These are phyloP conservation scores for Picea glauca DNA, from an alignment of 75 land plant species.

Conservation along the genomic window DNA sequence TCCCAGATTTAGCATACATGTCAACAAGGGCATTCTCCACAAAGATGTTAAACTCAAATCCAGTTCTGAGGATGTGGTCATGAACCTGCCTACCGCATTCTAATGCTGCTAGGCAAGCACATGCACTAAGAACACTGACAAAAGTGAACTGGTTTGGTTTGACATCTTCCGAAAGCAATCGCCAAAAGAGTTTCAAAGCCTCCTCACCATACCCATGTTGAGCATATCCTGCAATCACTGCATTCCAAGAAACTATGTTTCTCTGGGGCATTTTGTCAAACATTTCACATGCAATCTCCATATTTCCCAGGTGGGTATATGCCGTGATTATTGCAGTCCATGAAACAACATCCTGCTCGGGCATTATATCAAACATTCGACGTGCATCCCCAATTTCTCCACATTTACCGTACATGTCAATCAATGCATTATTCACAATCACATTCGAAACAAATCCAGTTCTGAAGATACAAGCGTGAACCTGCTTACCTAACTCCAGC, in stretches of 20 bases:
- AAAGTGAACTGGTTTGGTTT: constrained; percentile 14
- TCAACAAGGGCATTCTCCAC: constrained; percentile 20
- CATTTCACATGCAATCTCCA: constrained; percentile 14
- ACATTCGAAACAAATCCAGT: constrained; percentile 3
- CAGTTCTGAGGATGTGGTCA: background rate
- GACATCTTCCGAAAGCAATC: constrained; percentile 9
- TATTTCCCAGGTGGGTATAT: constrained; percentile 1
- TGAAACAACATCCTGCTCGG: constrained; percentile 1
- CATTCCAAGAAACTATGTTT: constrained; percentile 16
- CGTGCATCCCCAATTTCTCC: constrained; percentile 6
- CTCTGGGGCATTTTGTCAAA: constrained; percentile 1
- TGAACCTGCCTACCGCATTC: constrained; percentile 14
- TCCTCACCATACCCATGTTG: constrained; percentile 15
- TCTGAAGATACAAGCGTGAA: background rate
- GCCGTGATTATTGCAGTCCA: constrained; percentile 11
- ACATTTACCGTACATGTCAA: constrained; percentile 20
- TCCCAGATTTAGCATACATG: constrained; percentile 21
- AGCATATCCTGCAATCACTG: constrained; percentile 19
- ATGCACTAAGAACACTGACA: constrained; percentile 17
- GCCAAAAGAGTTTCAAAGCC: constrained; percentile 14
- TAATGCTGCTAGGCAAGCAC: constrained; percentile 9
- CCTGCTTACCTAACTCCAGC: constrained; percentile 4
- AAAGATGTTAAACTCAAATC: background rate
- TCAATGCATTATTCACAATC: constrained; percentile 4
- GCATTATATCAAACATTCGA: constrained; percentile 2